Percentiles rank a stretch among this genome's conserved stretches.
These are phyloP conservation scores for Escovopsis sp. DNA, from an alignment of 2,329 filamentous ascomycete genomes.

Conservation along the genomic window DNA sequence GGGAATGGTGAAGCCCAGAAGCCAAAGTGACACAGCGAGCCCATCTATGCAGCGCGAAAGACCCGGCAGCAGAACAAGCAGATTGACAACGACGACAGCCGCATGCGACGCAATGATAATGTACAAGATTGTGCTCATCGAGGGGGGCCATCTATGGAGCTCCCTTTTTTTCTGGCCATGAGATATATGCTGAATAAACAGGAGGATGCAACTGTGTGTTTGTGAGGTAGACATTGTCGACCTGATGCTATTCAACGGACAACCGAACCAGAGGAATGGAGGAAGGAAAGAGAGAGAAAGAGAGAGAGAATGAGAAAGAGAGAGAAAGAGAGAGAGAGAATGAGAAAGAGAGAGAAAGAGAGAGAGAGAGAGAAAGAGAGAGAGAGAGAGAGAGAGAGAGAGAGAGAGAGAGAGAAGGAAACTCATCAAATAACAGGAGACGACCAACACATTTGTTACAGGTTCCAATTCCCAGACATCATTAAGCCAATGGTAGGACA, in stretches of 20 bases:
- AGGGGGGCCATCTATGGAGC: conserved; percentile 23
- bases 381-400: background rate
- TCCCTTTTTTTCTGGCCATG: conserved; percentile 16
- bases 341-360: conserved; percentile 2
- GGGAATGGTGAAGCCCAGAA: conserved; percentile 17
- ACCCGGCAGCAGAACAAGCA: conserved; percentile 18
- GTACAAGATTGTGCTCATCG: conserved; percentile 33
- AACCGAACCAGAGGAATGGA: too few relatives aligned
- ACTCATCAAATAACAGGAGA: conserved; percentile 9
- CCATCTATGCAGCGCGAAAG: conserved; percentile 20
- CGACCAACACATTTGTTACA: conserved; percentile 13
- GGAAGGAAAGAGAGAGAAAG: too few relatives aligned
- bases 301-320: conserved; percentile 7
- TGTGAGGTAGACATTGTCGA: conserved; percentile 13
- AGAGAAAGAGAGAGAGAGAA: too few relatives aligned
- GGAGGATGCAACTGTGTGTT: conserved; percentile 5
- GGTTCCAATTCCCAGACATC: conserved; percentile 15
- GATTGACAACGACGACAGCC: conserved; percentile 25
- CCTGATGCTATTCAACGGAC: conserved; percentile 15
- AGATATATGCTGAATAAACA: conserved; percentile 13
- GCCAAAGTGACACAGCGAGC: conserved; percentile 20
- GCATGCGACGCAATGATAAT: conserved; percentile 35
- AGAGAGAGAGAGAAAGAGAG: too few relatives aligned
- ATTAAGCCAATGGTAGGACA: conserved; percentile 9
- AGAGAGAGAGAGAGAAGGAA: conserved; percentile 8